Evolutionary conservation across 1,139 yeast species (phyloP), one percentile per base, ranked within the genome.

Genomic region (Blastobotrys illinoisensis): DNA sequence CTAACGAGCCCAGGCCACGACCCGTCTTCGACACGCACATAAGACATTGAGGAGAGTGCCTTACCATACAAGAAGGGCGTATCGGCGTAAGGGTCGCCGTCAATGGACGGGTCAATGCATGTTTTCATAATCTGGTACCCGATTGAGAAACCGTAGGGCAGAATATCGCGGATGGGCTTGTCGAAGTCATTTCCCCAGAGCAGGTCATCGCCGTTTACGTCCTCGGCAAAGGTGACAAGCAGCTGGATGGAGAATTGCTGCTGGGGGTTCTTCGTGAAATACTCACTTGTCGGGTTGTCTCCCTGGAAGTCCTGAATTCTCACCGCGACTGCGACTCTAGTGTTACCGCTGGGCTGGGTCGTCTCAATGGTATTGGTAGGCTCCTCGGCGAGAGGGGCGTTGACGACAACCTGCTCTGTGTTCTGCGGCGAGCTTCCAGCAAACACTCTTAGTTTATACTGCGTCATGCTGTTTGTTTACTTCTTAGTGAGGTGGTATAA

Each of bases 121-220:
- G 65, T 61, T 52, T 71, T 70, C 65, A 77, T 73, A n/a, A 75
- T 56, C 46, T 66, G 64, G 54, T 73, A 77, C 62, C 86, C 88
- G 66, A 67, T 73, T 63, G 76, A 77, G 67, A 71, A 81, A 62
- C 78, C 88, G 74, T 71, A 83, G 2, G 93, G 93, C 11, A 86
- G 77, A 55, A 76, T 74, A 55, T 83, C 84, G 46, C 76, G 72
- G 47, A 86, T 79, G 0, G 89, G 85, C 32, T 74, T 69, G 20
- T 77, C 80, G 66, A 84, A 83, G 64, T 86, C 91, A 64, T 86
- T 86, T 1, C 91, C 91, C 71, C 82, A 85, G 13, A 81, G 61
- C 52, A 85, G 69, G 14, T 77, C 77, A 48, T 78, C 74, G 0
- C 87, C 88, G 36, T 65, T 63, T 18, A 82, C 74, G 36, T 74